phyloP scores from a whole-genome alignment of 208 protist genomes.

The Naegleria lovaniensis region DNA sequence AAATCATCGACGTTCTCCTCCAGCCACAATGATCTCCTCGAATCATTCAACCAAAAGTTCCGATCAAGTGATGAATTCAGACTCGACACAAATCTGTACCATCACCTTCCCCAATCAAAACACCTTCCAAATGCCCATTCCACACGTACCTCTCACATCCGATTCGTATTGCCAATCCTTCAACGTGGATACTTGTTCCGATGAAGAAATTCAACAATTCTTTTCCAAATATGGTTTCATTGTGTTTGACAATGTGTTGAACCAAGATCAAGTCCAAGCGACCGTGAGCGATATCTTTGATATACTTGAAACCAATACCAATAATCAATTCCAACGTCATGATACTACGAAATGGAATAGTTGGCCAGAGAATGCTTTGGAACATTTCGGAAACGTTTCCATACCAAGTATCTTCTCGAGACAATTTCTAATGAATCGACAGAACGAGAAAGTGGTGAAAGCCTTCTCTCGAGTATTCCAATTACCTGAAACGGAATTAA shows the following conservation, averaged over 20 bases:
- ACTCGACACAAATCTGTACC: too few relatives aligned
- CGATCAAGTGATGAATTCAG: too few relatives aligned
- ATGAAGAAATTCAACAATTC: background rate
- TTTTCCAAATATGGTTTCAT: constrained; percentile 9
- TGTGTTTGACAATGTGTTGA: background rate
- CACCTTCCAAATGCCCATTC: background rate
- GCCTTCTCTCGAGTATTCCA: background rate
- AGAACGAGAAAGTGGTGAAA: background rate
- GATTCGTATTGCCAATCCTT: background rate
- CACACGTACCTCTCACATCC: background rate
- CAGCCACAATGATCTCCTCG: too few relatives aligned
- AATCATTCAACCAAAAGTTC: too few relatives aligned
- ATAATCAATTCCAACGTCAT: background rate
- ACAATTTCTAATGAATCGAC: background rate
- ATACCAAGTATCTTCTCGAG: background rate
- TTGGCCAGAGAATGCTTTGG: background rate
- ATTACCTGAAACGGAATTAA: background rate
- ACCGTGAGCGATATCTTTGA: background rate
- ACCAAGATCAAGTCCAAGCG: background rate
- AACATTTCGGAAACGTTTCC: background rate
- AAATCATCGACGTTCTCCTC: too few relatives aligned
- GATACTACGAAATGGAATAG: background rate
- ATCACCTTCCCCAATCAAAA: background rate
- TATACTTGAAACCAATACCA: background rate
- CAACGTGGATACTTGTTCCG: background rate